Conservation (phyloP, 2,329 filamentous ascomycete species). For the Pyrenophora teres region DNA sequence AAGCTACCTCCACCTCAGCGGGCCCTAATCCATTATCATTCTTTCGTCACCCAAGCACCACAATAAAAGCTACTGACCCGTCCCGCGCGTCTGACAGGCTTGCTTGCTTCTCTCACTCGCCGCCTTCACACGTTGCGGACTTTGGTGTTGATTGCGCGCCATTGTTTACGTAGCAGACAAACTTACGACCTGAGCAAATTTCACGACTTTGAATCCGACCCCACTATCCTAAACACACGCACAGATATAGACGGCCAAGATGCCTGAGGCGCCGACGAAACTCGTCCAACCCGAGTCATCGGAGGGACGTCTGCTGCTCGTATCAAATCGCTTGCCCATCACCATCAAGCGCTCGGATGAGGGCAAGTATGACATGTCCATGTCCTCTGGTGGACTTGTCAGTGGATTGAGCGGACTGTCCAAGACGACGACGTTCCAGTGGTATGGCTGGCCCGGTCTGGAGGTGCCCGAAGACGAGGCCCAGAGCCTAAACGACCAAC, state of each 20-base stretch:
- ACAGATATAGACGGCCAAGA: constrained; percentile 11
- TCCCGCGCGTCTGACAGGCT: not conserved
- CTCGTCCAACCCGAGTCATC: constrained; percentile 29
- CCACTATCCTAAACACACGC: constrained; percentile 6
- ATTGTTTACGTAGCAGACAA: constrained; percentile 5
- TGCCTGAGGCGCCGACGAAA: constrained; percentile 41
- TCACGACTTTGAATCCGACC: constrained; percentile 3
- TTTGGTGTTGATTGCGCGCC: constrained; percentile 5
- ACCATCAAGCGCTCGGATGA: constrained; percentile 94
- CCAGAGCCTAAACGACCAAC: constrained; percentile 70
- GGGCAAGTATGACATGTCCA: constrained; percentile 89
- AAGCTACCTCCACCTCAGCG: constrained; percentile 33
- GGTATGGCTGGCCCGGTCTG: constrained; percentile 97
- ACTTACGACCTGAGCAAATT: constrained; percentile 1
- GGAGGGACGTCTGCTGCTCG: constrained; percentile 70
- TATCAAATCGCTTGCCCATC: constrained; percentile 94
- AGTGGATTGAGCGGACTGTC: constrained; percentile 89
- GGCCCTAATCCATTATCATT: constrained; percentile 36
- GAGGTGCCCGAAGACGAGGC: constrained; percentile 88
- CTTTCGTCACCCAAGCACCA: constrained; percentile 36
- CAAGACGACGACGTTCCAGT: constrained; percentile 93
- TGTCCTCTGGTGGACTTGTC: constrained; percentile 95
- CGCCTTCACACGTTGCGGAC: not conserved
- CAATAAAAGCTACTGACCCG: constrained; percentile 8
- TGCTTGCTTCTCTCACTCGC: not conserved